phyloP scores from a whole-genome alignment of 768 basidiomycete genomes.

The Leccinellum rugosiceps region DNA sequence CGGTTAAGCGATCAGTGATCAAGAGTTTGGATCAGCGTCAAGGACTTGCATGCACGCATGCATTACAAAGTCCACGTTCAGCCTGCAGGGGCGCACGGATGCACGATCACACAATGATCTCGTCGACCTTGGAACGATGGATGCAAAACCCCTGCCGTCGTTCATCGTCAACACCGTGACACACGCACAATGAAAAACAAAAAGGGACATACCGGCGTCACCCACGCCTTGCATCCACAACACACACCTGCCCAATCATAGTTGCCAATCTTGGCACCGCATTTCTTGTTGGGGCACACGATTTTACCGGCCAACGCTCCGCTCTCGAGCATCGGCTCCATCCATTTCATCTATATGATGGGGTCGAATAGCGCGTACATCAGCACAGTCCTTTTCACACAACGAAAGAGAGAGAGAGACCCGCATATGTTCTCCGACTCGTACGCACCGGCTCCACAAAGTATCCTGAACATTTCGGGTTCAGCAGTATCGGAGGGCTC shows the following conservation, averaged over 20 bases:
- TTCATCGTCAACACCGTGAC: slow-evolving; percentile 1
- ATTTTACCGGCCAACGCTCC: slow-evolving; percentile 88
- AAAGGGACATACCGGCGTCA: slow-evolving; percentile 60
- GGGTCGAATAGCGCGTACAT: background rate
- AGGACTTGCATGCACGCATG: background rate
- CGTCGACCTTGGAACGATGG: slow-evolving; percentile 65
- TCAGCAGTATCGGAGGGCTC: slow-evolving; percentile 67
- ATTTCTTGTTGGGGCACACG: slow-evolving; percentile 87
- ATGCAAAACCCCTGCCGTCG: slow-evolving; percentile 53
- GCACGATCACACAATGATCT: slow-evolving; percentile 37
- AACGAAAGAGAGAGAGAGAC: background rate
- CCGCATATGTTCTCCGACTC: background rate
- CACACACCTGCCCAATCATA: slow-evolving; percentile 96
- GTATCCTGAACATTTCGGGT: slow-evolving; percentile 91
- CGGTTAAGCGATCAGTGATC: background rate
- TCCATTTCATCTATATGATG: slow-evolving; percentile 81
- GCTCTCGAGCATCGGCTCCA: slow-evolving; percentile 76
- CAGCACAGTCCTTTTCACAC: background rate
- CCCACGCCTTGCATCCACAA: slow-evolving; percentile 91
- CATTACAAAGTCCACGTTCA: background rate
- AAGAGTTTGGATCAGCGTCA: background rate
- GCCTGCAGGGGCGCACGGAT: background rate
- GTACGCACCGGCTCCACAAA: slow-evolving; percentile 78
- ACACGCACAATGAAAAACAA: background rate
- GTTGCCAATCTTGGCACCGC: slow-evolving; percentile 87